These are phyloP conservation scores for Colletotrichum limetticola DNA, from an alignment of 2,329 filamentous ascomycete species.

Conservation along the genomic window DNA sequence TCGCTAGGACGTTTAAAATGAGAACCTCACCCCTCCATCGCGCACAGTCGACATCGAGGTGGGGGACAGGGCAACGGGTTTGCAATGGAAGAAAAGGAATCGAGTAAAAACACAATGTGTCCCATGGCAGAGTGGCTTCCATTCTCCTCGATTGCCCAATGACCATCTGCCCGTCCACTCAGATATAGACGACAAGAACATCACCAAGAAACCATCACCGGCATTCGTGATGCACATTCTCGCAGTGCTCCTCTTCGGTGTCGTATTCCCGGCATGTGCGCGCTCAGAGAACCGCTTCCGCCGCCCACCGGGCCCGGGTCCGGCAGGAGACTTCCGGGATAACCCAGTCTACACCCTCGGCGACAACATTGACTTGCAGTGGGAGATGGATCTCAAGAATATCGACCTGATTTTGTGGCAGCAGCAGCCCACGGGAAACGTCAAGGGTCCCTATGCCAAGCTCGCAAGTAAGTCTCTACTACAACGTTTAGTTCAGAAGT, in stretches of 20 bases:
- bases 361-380: slow-evolving; percentile 40
- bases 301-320: background rate
- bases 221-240: background rate
- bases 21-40: background rate
- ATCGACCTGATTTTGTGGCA: background rate
- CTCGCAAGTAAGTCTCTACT: background rate
- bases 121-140: background rate
- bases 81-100: background rate
- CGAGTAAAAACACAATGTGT: background rate
- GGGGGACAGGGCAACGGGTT: background rate
- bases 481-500: too few species aligned
- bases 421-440: background rate
- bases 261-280: background rate
- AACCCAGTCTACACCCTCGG: slow-evolving; percentile 39
- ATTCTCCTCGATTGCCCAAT: background rate
- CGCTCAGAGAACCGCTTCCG: slow-evolving; percentile 4
- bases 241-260: background rate
- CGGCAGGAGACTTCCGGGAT: slow-evolving; percentile 36
- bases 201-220: background rate
- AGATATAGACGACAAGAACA: background rate
- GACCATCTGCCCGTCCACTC: background rate
- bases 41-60: background rate
- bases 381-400: slow-evolving; percentile 34
- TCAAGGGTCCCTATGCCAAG: background rate
- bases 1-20: background rate